phyloP scores from a whole-genome alignment of 169 alveolate species.

The Eimeria falciformis region DNA sequence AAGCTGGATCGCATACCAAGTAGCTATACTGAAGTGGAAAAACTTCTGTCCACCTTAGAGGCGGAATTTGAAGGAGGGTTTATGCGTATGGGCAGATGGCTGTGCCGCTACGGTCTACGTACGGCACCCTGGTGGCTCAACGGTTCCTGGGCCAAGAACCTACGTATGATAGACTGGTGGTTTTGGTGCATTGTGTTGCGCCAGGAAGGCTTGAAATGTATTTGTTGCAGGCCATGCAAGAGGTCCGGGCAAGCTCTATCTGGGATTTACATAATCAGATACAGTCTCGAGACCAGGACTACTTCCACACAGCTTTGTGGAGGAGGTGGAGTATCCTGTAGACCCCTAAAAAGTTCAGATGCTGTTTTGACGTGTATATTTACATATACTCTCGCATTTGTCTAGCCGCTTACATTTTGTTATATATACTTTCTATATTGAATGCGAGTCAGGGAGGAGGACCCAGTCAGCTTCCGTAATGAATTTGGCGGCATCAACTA shows the following conservation, averaged over 20 bases:
- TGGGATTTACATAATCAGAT: too few relatives aligned
- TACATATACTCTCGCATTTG: background rate
- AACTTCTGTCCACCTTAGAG: too few relatives aligned
- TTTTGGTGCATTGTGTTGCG: too few relatives aligned
- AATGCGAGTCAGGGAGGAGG: background rate
- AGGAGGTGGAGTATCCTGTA: background rate
- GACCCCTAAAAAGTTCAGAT: background rate
- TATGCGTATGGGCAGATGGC: too few relatives aligned
- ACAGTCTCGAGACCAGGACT: too few relatives aligned
- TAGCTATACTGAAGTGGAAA: too few relatives aligned
- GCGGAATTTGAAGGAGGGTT: too few relatives aligned
- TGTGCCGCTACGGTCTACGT: too few relatives aligned
- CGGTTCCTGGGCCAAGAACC: too few relatives aligned
- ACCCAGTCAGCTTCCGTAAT: background rate
- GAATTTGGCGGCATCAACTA: background rate
- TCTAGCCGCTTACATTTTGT: background rate
- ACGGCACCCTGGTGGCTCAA: too few relatives aligned
- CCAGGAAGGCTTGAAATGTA: background rate
- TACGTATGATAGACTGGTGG: too few relatives aligned
- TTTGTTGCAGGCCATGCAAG: background rate
- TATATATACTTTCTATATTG: background rate
- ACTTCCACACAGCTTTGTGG: background rate
- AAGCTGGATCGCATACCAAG: background rate
- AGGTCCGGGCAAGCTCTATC: background rate
- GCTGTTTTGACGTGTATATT: background rate